A percentile compares a stretch with the other conserved stretches of the same genome.
These are phyloP conservation scores for Urtica urens DNA, from an alignment of 306 rosid genomes.

Conservation along the genomic window DNA sequence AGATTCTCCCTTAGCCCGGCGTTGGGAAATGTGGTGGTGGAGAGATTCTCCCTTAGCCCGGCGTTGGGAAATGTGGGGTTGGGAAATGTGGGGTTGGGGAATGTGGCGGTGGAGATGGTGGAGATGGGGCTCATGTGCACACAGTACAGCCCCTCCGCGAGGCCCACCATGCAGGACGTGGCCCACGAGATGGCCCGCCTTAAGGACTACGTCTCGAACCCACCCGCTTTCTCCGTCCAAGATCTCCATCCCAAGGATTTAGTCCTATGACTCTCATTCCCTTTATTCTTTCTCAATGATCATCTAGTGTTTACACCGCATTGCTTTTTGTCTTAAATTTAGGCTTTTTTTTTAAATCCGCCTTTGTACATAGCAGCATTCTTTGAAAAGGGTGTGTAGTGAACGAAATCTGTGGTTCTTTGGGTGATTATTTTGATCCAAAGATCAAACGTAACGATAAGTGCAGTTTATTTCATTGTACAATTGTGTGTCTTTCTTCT, in stretches of 20 bases:
- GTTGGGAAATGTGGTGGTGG: slow-evolving; percentile 20
- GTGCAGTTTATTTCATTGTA: too few relatives aligned
- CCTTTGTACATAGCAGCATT: background rate
- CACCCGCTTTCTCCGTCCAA: slow-evolving; percentile 23
- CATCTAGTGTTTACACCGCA: too few relatives aligned
- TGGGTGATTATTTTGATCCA: too few relatives aligned
- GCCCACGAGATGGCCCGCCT: slow-evolving; percentile 64
- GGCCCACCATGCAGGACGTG: slow-evolving; percentile 73
- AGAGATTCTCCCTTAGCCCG: slow-evolving; percentile 33
- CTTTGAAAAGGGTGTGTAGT: slow-evolving; percentile 1
- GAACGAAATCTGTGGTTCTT: too few relatives aligned
- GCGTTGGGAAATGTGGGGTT: slow-evolving; percentile 57
- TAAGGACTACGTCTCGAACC: slow-evolving; percentile 51
- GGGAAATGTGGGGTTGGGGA: slow-evolving; percentile 34
- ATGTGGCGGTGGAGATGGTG: slow-evolving; percentile 43
- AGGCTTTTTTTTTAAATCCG: background rate
- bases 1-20: slow-evolving; percentile 26
- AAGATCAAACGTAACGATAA: too few relatives aligned
- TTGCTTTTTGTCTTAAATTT: background rate
- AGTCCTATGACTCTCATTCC: background rate
- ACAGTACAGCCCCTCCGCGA: slow-evolving; percentile 47
- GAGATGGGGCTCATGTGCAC: slow-evolving; percentile 82
- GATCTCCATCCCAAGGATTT: slow-evolving; percentile 9
- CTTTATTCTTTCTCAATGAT: slow-evolving; percentile 1
- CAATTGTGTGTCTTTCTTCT: too few relatives aligned